Evolutionary conservation across 116 monocot genomes (phyloP).

Genomic region (Trichopus zeylanicus): DNA sequence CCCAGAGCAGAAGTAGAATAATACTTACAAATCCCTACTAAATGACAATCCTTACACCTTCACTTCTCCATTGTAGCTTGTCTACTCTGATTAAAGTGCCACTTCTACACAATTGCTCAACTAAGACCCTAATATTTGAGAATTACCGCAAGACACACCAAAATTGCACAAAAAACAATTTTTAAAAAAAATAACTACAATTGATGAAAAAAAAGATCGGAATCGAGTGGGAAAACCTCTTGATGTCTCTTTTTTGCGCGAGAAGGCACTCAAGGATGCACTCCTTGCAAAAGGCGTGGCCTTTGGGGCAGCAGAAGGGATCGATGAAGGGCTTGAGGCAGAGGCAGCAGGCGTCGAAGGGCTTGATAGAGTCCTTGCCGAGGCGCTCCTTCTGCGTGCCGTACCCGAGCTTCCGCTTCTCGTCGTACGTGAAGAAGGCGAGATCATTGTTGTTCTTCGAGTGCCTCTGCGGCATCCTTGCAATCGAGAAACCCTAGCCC

Average conservation of each 20-base stretch:
- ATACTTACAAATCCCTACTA: no score
- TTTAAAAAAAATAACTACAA: background rate
- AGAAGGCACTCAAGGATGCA: constrained; percentile 96
- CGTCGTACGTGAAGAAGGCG: constrained; percentile 91
- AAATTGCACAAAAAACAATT: no score
- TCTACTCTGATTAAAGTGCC: no score
- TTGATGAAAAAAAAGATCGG: background rate
- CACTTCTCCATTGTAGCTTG: no score
- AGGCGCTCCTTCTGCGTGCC: constrained; percentile 78
- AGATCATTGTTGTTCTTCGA: constrained; percentile 99
- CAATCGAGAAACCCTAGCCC: background rate
- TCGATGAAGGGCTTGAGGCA: constrained; percentile 83
- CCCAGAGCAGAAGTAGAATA: no score
- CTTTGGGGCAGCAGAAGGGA: constrained; percentile 77
- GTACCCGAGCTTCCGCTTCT: constrained; percentile 83
- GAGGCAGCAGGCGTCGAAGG: constrained; percentile 85
- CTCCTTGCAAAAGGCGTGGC: constrained; percentile 93
- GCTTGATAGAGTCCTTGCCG: constrained; percentile 94
- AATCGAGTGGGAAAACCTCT: constrained; percentile 26
- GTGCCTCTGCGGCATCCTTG: constrained; percentile 93
- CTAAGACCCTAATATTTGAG: no score
- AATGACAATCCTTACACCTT: no score
- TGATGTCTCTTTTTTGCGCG: constrained; percentile 91
- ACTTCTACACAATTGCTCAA: no score
- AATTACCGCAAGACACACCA: no score